A percentile compares a stretch with the other conserved stretches of the same genome.
Evolutionary conservation across 1,284 basidiomycete genomes (phyloP).

Genomic region (Ustilago vetiveriae): DNA sequence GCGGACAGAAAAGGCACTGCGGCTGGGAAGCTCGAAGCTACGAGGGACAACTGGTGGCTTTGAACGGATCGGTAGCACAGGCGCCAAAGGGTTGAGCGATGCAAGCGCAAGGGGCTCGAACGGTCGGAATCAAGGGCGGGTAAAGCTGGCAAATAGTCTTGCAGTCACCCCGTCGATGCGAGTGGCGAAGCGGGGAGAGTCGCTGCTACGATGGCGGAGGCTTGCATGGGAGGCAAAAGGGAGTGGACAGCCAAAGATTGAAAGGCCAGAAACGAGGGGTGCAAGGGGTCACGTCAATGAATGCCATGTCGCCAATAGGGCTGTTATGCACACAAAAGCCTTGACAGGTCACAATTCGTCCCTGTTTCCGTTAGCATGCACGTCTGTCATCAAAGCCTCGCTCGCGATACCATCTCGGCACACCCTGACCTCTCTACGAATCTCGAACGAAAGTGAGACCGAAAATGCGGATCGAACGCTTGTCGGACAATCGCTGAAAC

Average conservation of each 20-base stretch:
- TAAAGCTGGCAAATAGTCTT: constrained; percentile 13
- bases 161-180: too few relatives aligned
- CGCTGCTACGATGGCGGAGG: constrained; percentile 25
- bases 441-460: too few relatives aligned
- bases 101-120: constrained; percentile 23
- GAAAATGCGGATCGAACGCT: too few relatives aligned
- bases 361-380: background rate
- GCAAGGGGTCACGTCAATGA: constrained; percentile 49
- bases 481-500: too few relatives aligned
- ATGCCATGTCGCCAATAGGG: constrained; percentile 19
- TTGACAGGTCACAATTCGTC: constrained; percentile 5
- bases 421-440: too few relatives aligned
- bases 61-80: constrained; percentile 11
- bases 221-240: constrained; percentile 24
- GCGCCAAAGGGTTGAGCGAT: constrained; percentile 12
- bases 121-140: constrained; percentile 4
- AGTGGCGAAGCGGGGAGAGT: background rate
- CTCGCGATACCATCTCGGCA: background rate
- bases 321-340: constrained; percentile 5
- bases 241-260: constrained; percentile 1
- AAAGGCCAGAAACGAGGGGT: constrained; percentile 39
- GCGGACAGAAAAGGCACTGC: too few relatives aligned
- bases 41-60: too few relatives aligned
- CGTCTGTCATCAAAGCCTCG: background rate
- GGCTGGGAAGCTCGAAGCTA: too few relatives aligned